Percentiles rank a stretch among this genome's conserved stretches.
These are phyloP conservation scores for Mortierella sp. DNA, from an alignment of 371 early-diverging fungal genomes.

Conservation along the genomic window DNA sequence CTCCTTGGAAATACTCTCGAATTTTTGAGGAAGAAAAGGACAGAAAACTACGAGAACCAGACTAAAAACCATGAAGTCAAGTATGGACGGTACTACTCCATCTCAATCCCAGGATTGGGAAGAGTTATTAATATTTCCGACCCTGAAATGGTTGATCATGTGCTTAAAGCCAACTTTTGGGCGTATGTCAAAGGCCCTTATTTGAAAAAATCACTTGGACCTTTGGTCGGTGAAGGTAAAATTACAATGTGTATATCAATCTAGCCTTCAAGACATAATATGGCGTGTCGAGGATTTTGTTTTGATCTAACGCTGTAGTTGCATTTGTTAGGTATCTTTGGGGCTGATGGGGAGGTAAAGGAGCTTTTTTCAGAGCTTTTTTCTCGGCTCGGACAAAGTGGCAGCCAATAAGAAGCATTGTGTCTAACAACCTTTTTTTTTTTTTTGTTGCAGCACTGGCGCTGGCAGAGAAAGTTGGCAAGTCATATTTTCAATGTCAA, in stretches of 20 bases:
- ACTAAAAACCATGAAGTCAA: conserved; percentile 14
- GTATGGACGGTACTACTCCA: conserved; percentile 24
- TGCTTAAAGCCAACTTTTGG: conserved; percentile 38
- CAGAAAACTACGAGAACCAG: conserved; percentile 20
- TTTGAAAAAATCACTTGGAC: conserved; percentile 24
- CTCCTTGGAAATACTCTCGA: conserved; percentile 30
- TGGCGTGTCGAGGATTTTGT: too few relatives aligned
- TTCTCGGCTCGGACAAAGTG: neutral
- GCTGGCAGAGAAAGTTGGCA: conserved; percentile 74
- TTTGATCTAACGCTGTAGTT: neutral
- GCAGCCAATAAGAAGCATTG: neutral
- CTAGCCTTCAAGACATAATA: too few relatives aligned
- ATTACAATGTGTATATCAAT: neutral
- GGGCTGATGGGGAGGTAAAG: conserved; percentile 66
- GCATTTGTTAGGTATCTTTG: conserved; percentile 72
- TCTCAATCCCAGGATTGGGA: conserved; percentile 22
- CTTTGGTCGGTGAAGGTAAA: conserved; percentile 35
- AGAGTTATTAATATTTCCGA: conserved; percentile 35
- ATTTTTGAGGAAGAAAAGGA: conserved; percentile 11
- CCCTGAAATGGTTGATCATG: conserved; percentile 40
- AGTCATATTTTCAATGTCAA: conserved; percentile 77
- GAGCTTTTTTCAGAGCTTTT: neutral
- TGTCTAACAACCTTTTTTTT: neutral
- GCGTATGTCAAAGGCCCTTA: conserved; percentile 34
- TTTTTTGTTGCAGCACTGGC: conserved; percentile 62